Percentiles rank a stretch among this genome's conserved stretches.
Evolutionary conservation across 345 rosid genomes (phyloP).

Genomic region (Heritiera fomes): DNA sequence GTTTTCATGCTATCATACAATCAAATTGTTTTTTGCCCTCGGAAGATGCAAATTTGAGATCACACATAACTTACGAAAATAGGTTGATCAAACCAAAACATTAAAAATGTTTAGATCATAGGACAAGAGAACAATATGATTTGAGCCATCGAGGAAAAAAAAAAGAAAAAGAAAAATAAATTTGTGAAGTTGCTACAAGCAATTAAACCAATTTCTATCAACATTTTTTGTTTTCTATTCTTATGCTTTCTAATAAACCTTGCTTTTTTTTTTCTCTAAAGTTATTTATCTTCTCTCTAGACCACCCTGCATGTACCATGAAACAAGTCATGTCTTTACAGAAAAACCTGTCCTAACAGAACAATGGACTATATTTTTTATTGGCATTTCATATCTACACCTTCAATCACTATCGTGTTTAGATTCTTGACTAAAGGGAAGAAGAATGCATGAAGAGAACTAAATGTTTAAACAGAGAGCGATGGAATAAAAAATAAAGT

Average conservation of each 20-base stretch:
- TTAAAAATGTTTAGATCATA: neutral
- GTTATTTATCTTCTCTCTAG: neutral
- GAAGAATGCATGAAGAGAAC: neutral
- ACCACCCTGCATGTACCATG: neutral
- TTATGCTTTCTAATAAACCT: neutral
- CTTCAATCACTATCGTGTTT: neutral
- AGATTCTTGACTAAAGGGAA: neutral
- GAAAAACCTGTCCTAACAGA: neutral
- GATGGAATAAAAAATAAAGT: neutral
- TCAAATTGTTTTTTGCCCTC: neutral
- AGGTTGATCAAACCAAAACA: neutral
- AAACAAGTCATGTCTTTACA: neutral
- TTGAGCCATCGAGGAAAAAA: neutral
- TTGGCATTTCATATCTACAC: neutral
- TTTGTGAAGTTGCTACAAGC: neutral
- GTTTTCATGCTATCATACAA: neutral
- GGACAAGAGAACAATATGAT: neutral
- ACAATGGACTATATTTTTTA: too few relatives aligned
- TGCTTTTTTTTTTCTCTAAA: neutral
- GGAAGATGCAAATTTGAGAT: conserved; percentile 12
- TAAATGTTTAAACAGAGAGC: neutral
- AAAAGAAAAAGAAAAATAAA: neutral
- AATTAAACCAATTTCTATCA: neutral
- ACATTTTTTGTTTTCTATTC: neutral
- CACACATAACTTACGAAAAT: neutral